Conservation (phyloP, 2,329 filamentous ascomycete genomes). For the Stromatinia cepivora region DNA sequence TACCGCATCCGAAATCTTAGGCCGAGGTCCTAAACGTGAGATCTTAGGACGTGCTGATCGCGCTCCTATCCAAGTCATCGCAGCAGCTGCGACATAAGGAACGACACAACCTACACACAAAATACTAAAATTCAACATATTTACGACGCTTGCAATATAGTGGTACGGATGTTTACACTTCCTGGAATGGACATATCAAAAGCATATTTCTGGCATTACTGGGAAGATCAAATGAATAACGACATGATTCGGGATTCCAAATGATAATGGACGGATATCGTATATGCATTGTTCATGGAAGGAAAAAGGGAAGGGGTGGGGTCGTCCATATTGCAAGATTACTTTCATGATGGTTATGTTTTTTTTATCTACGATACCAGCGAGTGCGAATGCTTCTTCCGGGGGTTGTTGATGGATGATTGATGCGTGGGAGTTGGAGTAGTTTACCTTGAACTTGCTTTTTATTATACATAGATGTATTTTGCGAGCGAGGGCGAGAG, state of each 20-base stretch:
- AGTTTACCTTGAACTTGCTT: not conserved
- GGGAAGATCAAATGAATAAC: slow-evolving; percentile 14
- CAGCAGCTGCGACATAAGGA: slow-evolving; percentile 34
- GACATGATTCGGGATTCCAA: slow-evolving; percentile 5
- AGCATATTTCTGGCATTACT: slow-evolving; percentile 19
- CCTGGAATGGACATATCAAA: slow-evolving; percentile 13
- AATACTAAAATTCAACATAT: slow-evolving; percentile 16
- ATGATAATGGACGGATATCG: not conserved
- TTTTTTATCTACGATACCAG: slow-evolving; percentile 27
- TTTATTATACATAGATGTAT: slow-evolving; percentile 14
- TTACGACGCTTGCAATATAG: slow-evolving; percentile 9
- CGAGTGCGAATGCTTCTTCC: slow-evolving; percentile 10
- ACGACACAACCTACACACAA: not conserved
- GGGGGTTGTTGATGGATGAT: not conserved
- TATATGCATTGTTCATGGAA: slow-evolving; percentile 16
- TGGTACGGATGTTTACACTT: slow-evolving; percentile 1
- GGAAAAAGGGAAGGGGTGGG: not conserved
- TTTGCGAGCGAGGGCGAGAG: not conserved
- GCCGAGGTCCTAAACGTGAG: slow-evolving; percentile 25
- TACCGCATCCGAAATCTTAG: slow-evolving; percentile 69
- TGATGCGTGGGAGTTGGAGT: slow-evolving; percentile 4
- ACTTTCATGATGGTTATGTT: slow-evolving; percentile 18
- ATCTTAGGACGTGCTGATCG: slow-evolving; percentile 32
- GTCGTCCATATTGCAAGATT: slow-evolving; percentile 6
- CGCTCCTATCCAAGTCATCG: slow-evolving; percentile 32